Percentiles rank a stretch among this genome's conserved stretches.
phyloP scores from a whole-genome alignment of 306 rosid genomes.

The Ormosia emarginata region DNA sequence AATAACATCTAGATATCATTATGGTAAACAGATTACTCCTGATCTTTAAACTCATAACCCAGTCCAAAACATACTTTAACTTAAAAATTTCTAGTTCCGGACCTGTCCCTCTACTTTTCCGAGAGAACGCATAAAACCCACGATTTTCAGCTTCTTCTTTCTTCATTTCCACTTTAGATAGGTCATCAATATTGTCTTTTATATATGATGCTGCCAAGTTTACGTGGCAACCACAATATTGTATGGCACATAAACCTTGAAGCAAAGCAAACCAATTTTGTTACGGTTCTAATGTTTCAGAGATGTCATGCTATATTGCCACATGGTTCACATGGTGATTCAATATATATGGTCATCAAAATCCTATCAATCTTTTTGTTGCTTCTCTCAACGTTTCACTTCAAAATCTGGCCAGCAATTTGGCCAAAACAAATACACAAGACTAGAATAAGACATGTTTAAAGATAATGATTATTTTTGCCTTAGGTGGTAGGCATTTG shows the following conservation, averaged over 20 bases:
- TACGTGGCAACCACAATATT: neutral
- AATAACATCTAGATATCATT: no score
- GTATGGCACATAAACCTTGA: neutral
- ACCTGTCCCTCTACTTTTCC: no score
- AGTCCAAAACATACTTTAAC: no score
- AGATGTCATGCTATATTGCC: neutral
- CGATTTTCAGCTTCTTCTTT: neutral
- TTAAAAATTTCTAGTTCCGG: no score
- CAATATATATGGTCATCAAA: neutral
- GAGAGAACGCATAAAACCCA: neutral
- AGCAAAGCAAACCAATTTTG: neutral
- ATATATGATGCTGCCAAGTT: neutral
- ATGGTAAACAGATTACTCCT: no score
- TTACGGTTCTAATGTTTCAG: neutral
- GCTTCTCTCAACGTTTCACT: neutral
- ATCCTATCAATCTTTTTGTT: neutral
- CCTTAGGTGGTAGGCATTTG: no score
- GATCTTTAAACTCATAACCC: no score
- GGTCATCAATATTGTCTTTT: neutral
- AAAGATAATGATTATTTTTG: no score
- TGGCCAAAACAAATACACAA: neutral
- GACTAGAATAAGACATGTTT: neutral
- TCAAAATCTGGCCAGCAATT: neutral
- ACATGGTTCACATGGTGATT: neutral
- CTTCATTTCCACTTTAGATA: neutral